Evolutionary conservation across 495 filamentous ascomycete genomes (phyloP).

Genomic region (Choiromyces venosus): DNA sequence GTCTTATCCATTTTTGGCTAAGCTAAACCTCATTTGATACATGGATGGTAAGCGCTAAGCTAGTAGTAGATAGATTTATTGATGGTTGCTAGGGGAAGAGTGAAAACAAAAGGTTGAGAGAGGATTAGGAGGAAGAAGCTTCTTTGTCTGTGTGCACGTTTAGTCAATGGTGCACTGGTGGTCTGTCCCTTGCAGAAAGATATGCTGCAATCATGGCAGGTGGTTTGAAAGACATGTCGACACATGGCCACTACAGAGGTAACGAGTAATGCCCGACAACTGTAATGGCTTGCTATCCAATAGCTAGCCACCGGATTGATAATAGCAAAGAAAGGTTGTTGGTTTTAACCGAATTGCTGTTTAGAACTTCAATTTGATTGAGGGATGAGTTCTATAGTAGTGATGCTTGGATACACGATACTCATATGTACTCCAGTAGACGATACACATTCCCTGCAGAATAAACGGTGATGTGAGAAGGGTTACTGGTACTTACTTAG

Average conservation of each 20-base stretch:
- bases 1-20: background rate
- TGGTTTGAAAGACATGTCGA: background rate
- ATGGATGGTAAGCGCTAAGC: background rate
- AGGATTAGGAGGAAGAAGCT: background rate
- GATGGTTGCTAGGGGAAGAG: background rate
- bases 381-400: background rate
- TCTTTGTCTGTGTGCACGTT: background rate
- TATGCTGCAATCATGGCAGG: background rate
- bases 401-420: background rate
- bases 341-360: background rate
- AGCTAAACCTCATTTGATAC: background rate
- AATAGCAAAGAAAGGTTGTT: background rate
- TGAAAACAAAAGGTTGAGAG: background rate
- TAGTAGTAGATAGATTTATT: background rate
- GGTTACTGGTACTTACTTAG: background rate
- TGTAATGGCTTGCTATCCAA: background rate
- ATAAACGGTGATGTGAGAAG: background rate
- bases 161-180: background rate
- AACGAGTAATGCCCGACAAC: background rate
- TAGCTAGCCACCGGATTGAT: background rate
- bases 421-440: background rate
- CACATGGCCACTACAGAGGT: background rate
- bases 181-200: background rate
- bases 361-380: background rate
- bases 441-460: background rate